Conservation (phyloP, 2,329 filamentous ascomycete species). For the Diaporthe sp. region DNA sequence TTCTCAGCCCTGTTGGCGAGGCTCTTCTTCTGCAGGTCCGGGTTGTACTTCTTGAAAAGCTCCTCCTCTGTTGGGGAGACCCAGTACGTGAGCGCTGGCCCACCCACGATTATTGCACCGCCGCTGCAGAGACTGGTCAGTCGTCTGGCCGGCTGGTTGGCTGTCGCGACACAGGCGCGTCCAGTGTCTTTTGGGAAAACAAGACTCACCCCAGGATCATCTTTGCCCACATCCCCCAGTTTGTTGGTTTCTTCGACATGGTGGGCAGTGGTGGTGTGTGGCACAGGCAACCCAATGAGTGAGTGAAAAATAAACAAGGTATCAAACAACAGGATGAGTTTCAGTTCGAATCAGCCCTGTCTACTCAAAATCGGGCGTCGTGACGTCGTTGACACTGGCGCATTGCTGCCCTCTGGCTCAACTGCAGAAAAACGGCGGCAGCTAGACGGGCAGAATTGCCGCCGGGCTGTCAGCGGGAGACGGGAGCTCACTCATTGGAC, state of each 20-base stretch:
- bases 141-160: conserved; percentile 13
- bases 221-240: conserved; percentile 74
- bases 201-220: conserved; percentile 75
- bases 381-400: conserved; percentile 29
- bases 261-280: conserved; percentile 17
- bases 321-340: conserved; percentile 25
- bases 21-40: conserved; percentile 90
- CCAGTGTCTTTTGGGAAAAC: not conserved
- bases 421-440: conserved; percentile 29
- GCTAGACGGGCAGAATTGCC: conserved; percentile 33
- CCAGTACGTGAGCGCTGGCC: conserved; percentile 85
- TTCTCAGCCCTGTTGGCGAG: conserved; percentile 82
- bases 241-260: conserved; percentile 62
- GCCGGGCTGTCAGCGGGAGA: conserved; percentile 29
- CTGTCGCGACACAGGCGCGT: conserved; percentile 36
- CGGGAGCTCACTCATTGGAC: conserved; percentile 28
- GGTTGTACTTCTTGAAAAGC: conserved; percentile 91
- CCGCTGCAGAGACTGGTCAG: conserved; percentile 66
- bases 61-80: conserved; percentile 90
- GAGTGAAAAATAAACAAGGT: too few relatives aligned
- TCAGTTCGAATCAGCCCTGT: conserved; percentile 18
- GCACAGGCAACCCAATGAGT: conserved; percentile 2
- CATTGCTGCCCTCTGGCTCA: not conserved
- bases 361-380: conserved; percentile 17
- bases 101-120: conserved; percentile 79